phyloP scores from a whole-genome alignment of 305 asterid species.

The Fraxinus albicans region DNA sequence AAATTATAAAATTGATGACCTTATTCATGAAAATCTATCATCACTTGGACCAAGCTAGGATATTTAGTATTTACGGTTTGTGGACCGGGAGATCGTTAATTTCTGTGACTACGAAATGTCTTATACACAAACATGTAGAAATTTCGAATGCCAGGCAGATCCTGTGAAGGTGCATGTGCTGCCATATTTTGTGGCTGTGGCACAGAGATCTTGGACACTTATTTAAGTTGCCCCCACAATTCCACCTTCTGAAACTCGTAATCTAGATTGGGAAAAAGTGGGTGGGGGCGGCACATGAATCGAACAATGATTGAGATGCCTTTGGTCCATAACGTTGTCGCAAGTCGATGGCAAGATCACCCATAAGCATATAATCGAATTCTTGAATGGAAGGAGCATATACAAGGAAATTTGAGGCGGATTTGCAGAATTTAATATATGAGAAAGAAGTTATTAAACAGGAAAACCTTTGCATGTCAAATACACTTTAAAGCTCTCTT shows the following conservation, averaged over 20 bases:
- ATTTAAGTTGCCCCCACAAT: constrained; percentile 19
- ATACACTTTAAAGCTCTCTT: constrained; percentile 27
- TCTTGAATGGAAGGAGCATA: neutral
- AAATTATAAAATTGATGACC: neutral
- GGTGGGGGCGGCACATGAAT: neutral
- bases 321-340: neutral
- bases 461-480: constrained; percentile 19
- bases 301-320: neutral
- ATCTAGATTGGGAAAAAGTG: constrained; percentile 14
- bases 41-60: neutral
- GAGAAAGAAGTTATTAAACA: neutral
- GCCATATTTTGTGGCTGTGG: neutral
- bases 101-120: neutral
- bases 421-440: neutral
- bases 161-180: neutral
- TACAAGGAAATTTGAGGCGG: neutral
- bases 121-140: neutral
- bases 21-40: neutral
- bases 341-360: neutral
- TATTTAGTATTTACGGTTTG: neutral
- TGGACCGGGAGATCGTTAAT: neutral
- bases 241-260: constrained; percentile 31
- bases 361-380: neutral
- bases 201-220: neutral
- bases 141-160: neutral